Evolutionary conservation across 768 basidiomycete genomes (phyloP), one percentile per base, ranked within the genome.

Genomic region (Lactarius indigo): DNA sequence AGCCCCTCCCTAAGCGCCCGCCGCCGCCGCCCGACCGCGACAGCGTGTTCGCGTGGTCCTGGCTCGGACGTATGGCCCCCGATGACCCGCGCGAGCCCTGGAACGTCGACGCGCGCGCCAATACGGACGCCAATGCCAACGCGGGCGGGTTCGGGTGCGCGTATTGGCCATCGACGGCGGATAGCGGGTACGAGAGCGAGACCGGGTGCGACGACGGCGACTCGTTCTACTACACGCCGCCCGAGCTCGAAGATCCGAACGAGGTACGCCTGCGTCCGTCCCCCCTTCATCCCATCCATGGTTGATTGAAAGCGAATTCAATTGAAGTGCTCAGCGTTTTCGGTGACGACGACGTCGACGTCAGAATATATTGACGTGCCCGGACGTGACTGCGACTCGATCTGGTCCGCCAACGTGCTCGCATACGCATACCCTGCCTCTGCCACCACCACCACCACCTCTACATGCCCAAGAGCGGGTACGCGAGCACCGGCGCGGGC

Each of bases 271-370:
- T 50, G n/a, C n/a, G n/a, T n/a, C n/a, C 37, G n/a, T 13, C n/a
- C 7, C 18, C 28, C 28, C 8, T 18, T 17, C 0, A 13, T n/a
- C 0, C 15, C 37, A 15, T 17, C 42, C 42, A 5, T 31, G 35
- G 13, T 8, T 33, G n/a, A 13, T 6, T 39, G 18, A n/a, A n/a
- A n/a, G 7, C 12, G 28, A 17, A 18, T 15, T 7, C 12, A 18
- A 28, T n/a, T 10, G 33, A 23, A 77, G 76, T 74, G 70, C 37
- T 77, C 76, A 7, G 72, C 75, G 5, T 77, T 78, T 64, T 77
- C 76, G 33, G 73, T 77, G 18, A 75, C 77, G 57, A 77, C 77
- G n/a, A 76, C 77, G 5, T 78, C 77, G 31, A 78, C 77, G 9
- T 75, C 74, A 20, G 71, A 72, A 31, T 78, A 77, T 63, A 73